phyloP scores from a whole-genome alignment of 2,329 filamentous ascomycete species.

The Byssoonygena ceratinophila region DNA sequence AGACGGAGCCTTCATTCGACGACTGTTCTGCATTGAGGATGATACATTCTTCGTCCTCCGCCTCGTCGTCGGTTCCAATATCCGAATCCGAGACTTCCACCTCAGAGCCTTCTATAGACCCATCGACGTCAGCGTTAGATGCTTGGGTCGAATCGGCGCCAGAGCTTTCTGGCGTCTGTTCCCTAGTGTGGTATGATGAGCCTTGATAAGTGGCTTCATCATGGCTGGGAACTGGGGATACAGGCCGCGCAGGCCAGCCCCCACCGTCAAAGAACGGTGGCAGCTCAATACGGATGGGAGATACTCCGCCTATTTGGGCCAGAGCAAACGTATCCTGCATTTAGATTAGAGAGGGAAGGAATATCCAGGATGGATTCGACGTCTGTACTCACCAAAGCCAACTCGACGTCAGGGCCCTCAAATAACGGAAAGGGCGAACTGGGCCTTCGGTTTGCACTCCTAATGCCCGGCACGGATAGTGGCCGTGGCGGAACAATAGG shows the following conservation, averaged over 20 bases:
- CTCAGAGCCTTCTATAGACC: background rate
- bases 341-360: background rate
- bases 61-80: background rate
- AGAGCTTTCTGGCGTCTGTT: background rate
- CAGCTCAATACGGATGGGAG: background rate
- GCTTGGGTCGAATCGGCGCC: background rate
- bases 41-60: slow-evolving; percentile 1
- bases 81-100: background rate
- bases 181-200: background rate
- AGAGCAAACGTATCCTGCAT: background rate
- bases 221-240: background rate
- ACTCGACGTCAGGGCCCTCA: background rate
- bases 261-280: background rate
- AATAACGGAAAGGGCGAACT: background rate
- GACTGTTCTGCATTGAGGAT: background rate
- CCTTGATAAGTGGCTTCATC: background rate
- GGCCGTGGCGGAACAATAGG: background rate
- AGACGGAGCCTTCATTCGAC: background rate
- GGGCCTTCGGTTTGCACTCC: background rate
- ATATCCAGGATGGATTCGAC: background rate
- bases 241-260: background rate
- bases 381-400: background rate
- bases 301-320: too few relatives aligned
- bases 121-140: background rate
- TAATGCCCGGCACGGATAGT: background rate